Base-by-base conservation (phyloP, 306 rosid species). In the Castanopsis chinensis region DNA sequence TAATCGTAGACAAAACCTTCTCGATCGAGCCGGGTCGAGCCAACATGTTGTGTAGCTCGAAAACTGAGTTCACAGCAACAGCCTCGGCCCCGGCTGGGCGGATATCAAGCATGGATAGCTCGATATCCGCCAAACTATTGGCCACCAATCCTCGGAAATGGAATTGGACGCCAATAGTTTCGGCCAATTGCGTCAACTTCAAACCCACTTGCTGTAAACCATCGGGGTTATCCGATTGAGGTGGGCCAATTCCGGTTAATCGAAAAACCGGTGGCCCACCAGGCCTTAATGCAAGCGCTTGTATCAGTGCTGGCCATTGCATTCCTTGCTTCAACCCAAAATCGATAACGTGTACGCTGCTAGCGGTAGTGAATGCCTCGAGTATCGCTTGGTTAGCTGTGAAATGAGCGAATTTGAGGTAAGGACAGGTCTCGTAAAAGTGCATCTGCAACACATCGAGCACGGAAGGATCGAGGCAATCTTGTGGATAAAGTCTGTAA, bases 261-360 rank as follows among this genome's bases (percentile, higher is more conserved):
- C 97, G 90, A 68, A 94, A 92, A 0, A 79, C 73, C 0, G 97
- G 98, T 0, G 98, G 94, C 0, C 98, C 98, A 0, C 96, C 97
- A 2, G 92, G 90, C 1, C 93, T 82, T 21, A 88, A 77, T 21
- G 98, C 97, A 0, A 94, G 93, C 0, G 98, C 96, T 41, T 94
- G 97, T 80, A 94, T 88, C 2, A 94, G 83, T 28, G 97, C 94
- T 6, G 98, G 98, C 98, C 98, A 94, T 78, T 94, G 98, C 92
- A 90, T 88, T 71, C 98, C 98, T 13, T 94, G 92, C 55, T 86
- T 89, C 20, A 94, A 90, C 0, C 90, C 96, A 72, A 94, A 92
- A 79, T 94, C 98, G 27, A 94, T 76, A n/a, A 94, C 98, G 72
- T 94, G 98, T 17, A 94, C 94, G 3, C 88, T 85, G 2, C 28